Evolutionary conservation across 345 rosid genomes (phyloP).

Genomic region (Linum usitatissimum): DNA sequence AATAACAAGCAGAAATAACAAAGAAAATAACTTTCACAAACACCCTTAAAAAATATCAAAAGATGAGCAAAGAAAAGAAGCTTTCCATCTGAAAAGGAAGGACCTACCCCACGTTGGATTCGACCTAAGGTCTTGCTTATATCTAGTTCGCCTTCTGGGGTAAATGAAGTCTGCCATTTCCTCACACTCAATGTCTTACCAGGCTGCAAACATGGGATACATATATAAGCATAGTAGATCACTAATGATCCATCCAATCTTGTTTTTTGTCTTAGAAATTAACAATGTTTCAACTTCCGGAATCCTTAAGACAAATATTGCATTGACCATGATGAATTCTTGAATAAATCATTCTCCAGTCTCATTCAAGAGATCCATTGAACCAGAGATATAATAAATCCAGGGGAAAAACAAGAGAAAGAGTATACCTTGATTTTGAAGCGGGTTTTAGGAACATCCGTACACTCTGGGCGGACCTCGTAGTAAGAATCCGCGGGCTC

Average conservation of each 20-base stretch:
- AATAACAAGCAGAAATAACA: not conserved
- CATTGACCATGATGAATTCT: too few relatives aligned
- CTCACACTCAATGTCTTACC: constrained; percentile 95
- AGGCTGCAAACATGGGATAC: constrained; percentile 41
- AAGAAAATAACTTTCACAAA: not conserved
- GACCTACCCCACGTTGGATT: constrained; percentile 76
- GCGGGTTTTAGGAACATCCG: constrained; percentile 76
- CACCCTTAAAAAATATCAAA: constrained; percentile 6
- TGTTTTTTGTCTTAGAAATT: too few relatives aligned
- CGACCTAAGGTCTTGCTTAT: constrained; percentile 68
- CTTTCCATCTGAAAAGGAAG: constrained; percentile 1
- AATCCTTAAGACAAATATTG: too few relatives aligned
- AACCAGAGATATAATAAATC: too few relatives aligned
- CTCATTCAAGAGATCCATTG: too few relatives aligned
- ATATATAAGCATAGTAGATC: constrained; percentile 5
- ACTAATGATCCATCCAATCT: not conserved
- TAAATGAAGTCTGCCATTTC: constrained; percentile 92
- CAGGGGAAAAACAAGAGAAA: not conserved
- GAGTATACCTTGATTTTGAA: constrained; percentile 81
- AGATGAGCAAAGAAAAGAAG: constrained; percentile 4
- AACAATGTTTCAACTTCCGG: too few relatives aligned
- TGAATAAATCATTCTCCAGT: too few relatives aligned
- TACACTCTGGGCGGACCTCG: constrained; percentile 85
- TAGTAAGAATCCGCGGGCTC: constrained; percentile 85
- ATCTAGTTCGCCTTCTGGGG: constrained; percentile 65